Percentiles rank a stretch among this genome's conserved stretches.
Conservation (phyloP, 2,329 filamentous ascomycete genomes). For the Nigrograna mackinnonii region DNA sequence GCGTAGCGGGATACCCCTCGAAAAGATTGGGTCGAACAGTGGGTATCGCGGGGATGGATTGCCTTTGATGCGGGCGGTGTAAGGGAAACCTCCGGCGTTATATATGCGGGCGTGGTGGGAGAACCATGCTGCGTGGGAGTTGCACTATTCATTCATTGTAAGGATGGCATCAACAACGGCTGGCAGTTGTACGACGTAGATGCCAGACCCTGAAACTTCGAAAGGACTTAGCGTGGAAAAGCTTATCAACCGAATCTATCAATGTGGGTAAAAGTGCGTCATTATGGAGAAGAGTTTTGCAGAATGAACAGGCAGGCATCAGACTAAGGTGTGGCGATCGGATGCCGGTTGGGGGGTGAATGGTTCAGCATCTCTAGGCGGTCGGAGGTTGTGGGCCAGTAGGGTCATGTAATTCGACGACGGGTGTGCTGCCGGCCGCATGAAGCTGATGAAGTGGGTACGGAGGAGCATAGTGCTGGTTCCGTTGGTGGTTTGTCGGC, state of each 20-base stretch:
- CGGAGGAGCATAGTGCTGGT: too few relatives aligned
- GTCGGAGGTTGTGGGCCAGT: conserved; percentile 8
- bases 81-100: too few relatives aligned
- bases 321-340: neutral
- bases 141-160: too few relatives aligned
- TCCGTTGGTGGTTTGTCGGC: too few relatives aligned
- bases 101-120: too few relatives aligned
- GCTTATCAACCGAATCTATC: conserved; percentile 16
- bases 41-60: too few relatives aligned
- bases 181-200: conserved; percentile 9
- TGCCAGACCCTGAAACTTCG: conserved; percentile 17
- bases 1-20: too few relatives aligned
- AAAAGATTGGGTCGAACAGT: too few relatives aligned
- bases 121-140: too few relatives aligned
- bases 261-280: conserved; percentile 15
- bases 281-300: conserved; percentile 6
- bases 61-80: too few relatives aligned
- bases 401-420: conserved; percentile 11
- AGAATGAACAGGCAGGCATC: conserved; percentile 2
- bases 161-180: neutral
- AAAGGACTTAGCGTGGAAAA: conserved; percentile 8
- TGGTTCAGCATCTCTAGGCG: conserved; percentile 8
- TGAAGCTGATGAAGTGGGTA: too few relatives aligned
- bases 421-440: too few relatives aligned
- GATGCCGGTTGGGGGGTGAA: neutral